Percentiles rank a stretch among this genome's conserved stretches.
Evolutionary conservation across 306 rosid genomes (phyloP).

Genomic region (Dalbergia oliveri): DNA sequence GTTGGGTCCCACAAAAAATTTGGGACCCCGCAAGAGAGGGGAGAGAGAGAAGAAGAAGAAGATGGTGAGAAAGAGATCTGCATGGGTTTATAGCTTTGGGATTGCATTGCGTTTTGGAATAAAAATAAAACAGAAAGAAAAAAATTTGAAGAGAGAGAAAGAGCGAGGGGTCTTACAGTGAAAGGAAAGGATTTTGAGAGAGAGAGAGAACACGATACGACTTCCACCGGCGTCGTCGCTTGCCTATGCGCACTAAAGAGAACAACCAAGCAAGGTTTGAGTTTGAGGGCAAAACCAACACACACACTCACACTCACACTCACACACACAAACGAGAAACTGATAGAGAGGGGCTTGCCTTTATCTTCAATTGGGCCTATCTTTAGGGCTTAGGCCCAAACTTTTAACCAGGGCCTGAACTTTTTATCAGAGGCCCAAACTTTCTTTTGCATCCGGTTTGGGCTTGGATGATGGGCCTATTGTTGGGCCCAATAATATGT

Average conservation of each 20-base stretch:
- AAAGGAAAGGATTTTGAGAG: constrained; percentile 21
- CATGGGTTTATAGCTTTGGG: constrained; percentile 44
- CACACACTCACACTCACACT: neutral
- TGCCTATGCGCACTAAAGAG: constrained; percentile 37
- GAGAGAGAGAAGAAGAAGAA: neutral
- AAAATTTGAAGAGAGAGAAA: constrained; percentile 36
- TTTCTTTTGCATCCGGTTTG: neutral
- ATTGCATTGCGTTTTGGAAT: constrained; percentile 51
- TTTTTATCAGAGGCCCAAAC: neutral
- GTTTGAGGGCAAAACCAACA: constrained; percentile 47
- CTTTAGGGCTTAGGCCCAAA: constrained; percentile 7
- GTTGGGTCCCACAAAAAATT: constrained; percentile 30
- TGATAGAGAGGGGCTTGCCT: neutral
- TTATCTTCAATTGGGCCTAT: neutral
- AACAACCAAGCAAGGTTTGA: neutral
- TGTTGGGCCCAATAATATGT: no score
- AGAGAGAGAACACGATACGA: constrained; percentile 62
- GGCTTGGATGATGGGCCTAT: neutral
- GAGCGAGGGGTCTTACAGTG: constrained; percentile 53
- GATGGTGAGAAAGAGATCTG: constrained; percentile 41
- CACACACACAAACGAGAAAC: neutral
- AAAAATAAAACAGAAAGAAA: neutral
- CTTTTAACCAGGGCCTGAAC: no score
- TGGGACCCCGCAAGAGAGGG: constrained; percentile 25
- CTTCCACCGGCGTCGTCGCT: constrained; percentile 69